Evolutionary conservation across 345 rosid species (phyloP).

Genomic region (Pugionium cornutum): DNA sequence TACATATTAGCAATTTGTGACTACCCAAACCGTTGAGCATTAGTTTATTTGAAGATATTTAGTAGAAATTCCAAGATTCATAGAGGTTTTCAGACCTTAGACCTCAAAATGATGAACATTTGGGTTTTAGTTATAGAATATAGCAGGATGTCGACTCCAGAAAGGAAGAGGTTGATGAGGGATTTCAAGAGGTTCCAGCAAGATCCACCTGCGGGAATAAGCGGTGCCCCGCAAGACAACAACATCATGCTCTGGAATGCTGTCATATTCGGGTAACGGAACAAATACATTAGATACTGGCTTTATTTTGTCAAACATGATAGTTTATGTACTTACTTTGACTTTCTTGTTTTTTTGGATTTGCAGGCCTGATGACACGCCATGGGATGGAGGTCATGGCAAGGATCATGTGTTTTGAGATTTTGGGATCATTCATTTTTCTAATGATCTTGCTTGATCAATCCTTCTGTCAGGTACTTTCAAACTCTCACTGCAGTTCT

Average conservation of each 20-base stretch:
- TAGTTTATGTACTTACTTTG: conserved; percentile 16
- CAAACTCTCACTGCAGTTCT: conserved; percentile 59
- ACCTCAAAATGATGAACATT: conserved; percentile 7
- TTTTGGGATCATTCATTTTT: neutral
- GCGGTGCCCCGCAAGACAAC: conserved; percentile 67
- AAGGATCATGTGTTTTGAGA: neutral
- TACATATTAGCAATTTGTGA: neutral
- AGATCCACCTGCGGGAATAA: conserved; percentile 70
- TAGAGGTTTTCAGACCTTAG: neutral
- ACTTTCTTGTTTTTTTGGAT: conserved; percentile 19
- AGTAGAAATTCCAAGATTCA: neutral
- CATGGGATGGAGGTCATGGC: conserved; percentile 59
- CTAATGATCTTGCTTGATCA: conserved; percentile 16
- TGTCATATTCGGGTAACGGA: conserved; percentile 59
- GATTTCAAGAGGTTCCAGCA: conserved; percentile 71
- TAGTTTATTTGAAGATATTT: neutral
- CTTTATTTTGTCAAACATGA: neutral
- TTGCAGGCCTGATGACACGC: conserved; percentile 64
- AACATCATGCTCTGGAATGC: conserved; percentile 71
- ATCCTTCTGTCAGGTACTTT: conserved; percentile 49
- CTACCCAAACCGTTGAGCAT: neutral
- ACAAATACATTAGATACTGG: conserved; percentile 1
- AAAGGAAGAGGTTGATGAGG: conserved; percentile 75
- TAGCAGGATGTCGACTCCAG: conserved; percentile 58
- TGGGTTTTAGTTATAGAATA: conserved; percentile 8